Conservation (phyloP, 306 rosid genomes). For the Dalbergia cochinchinensis region DNA sequence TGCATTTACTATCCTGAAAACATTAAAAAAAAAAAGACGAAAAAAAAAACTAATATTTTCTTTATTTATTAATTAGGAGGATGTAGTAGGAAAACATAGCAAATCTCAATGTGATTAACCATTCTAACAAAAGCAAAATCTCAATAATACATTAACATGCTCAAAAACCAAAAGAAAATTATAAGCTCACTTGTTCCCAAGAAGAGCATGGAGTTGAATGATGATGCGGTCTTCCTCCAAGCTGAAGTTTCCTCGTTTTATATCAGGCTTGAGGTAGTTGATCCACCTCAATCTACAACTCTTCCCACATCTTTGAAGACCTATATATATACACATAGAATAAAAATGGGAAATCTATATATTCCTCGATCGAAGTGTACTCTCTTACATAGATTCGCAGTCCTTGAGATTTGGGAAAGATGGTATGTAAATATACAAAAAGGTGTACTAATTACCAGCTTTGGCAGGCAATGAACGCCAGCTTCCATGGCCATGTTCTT, state of each 20-base stretch:
- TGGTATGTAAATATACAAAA: neutral
- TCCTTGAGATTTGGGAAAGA: neutral
- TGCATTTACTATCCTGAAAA: too few relatives aligned
- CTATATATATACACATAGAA: neutral
- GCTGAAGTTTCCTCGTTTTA: constrained; percentile 50
- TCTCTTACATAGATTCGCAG: too few relatives aligned
- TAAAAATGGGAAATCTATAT: neutral
- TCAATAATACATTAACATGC: too few relatives aligned
- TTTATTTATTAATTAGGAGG: too few relatives aligned
- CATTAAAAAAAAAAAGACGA: too few relatives aligned
- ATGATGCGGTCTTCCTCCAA: constrained; percentile 43
- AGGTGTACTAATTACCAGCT: constrained; percentile 38
- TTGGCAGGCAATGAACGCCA: constrained; percentile 46
- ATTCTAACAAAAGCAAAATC: too few relatives aligned
- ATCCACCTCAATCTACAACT: constrained; percentile 52
- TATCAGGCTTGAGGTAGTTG: constrained; percentile 22
- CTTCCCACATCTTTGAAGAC: constrained; percentile 52
- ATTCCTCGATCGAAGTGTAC: neutral
- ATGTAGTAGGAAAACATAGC: too few relatives aligned
- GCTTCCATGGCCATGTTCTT: constrained; percentile 38
- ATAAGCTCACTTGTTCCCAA: constrained; percentile 47
- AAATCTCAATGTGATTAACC: too few relatives aligned
- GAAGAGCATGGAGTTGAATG: constrained; percentile 51
- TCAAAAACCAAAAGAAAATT: neutral
- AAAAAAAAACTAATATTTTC: too few relatives aligned